Evolutionary conservation across 2,329 filamentous ascomycete species (phyloP), one percentile per base, ranked within the genome.

Genomic region (Fusarium burgessii): DNA sequence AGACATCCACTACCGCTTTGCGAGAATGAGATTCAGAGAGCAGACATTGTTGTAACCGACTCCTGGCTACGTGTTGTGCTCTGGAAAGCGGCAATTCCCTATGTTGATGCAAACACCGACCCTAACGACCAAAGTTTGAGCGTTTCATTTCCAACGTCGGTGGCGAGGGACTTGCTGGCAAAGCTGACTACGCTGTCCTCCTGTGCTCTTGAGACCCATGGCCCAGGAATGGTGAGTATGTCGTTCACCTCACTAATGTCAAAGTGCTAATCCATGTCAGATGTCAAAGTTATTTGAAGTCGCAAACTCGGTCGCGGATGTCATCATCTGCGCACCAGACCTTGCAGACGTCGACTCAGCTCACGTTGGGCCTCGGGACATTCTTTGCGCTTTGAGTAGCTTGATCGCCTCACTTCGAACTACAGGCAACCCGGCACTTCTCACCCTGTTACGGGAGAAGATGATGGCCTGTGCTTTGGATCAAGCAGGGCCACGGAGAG

Each of bases 201-300:
- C 2, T 58, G 50, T 7, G 63, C 65, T 15, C 65, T 68, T 12
- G 63, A 68, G 20, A 55, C 63, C 3, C 65, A 68, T 15, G 65
- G 65, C 6, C 65, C 65, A 1, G 65, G 65, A 27, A 68, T 68
- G 65, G 65, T 63, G 18, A 33, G 32, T 10, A 7, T 4, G 3
- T 13, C 4, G 1, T 25, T 3, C 6, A 13, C 25, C 13, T 6
- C 6, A 4, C 7, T 12, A 11, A 10, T 14, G 23, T 9, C 12
- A 27, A 14, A 23, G 42, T 49, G 29, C 17, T 63, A 13, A 35
- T 33, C 20, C 7, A 1, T 18, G 29, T 5, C 5, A 68, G 65
- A 60, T 68, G 42, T 59, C 66, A 6, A 68, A 68, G 38, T 4
- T 68, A 9, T 68, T 68, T 29, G 66, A 68, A n/a, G 65, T 68